phyloP scores from a whole-genome alignment of 129 eudicot species.

The Lactuca sativa region DNA sequence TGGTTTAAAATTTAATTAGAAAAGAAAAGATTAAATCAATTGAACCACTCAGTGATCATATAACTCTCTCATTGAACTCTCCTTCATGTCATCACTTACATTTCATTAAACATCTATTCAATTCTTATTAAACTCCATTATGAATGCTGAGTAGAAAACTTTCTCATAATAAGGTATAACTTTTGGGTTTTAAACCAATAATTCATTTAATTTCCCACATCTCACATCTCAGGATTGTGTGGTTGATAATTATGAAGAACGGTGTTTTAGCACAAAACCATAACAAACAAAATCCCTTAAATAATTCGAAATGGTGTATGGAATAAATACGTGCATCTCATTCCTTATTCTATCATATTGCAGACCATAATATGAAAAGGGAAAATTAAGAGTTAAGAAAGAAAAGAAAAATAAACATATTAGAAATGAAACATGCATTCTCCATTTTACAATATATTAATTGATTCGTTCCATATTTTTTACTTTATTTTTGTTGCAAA shows the following conservation, averaged over 20 bases:
- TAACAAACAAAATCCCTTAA: slow-evolving; percentile 8
- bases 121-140: too few species aligned
- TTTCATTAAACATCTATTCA: too few species aligned
- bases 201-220: slow-evolving; percentile 7
- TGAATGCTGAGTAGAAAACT: too few species aligned
- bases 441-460: background rate
- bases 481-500: too few species aligned
- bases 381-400: background rate
- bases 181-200: slow-evolving; percentile 17
- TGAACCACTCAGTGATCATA: too few species aligned
- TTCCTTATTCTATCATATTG: slow-evolving; percentile 5
- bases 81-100: too few species aligned
- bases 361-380: background rate
- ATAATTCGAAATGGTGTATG: slow-evolving; percentile 14
- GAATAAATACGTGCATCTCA: slow-evolving; percentile 27
- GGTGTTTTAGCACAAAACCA: slow-evolving; percentile 27
- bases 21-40: too few species aligned
- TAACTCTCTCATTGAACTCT: too few species aligned
- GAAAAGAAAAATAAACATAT: background rate
- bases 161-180: background rate
- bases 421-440: background rate
- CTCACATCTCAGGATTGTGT: slow-evolving; percentile 20
- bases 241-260: slow-evolving; percentile 13
- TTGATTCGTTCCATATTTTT: too few species aligned
- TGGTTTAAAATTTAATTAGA: too few species aligned